Percentiles rank a stretch among this genome's conserved stretches.
Evolutionary conservation across 2,329 filamentous ascomycete genomes (phyloP).

Genomic region (Neodidymelliopsis sp.): DNA sequence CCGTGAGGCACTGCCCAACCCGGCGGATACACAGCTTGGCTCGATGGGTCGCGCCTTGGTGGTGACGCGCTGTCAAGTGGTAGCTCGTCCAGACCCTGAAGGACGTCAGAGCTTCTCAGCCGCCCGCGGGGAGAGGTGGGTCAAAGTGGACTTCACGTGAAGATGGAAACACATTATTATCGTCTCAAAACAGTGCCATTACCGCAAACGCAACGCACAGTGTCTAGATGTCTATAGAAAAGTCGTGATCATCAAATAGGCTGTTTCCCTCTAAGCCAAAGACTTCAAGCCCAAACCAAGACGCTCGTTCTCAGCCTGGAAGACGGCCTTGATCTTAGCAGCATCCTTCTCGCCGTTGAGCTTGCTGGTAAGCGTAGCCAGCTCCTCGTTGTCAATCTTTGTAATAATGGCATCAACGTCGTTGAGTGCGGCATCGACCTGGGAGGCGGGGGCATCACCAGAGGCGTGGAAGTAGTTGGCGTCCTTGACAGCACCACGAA

Average conservation of each 20-base stretch:
- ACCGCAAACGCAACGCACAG: constrained; percentile 8
- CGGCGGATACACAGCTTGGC: constrained; percentile 34
- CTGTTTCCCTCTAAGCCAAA: constrained; percentile 46
- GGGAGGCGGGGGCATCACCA: constrained; percentile 73
- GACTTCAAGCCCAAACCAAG: constrained; percentile 79
- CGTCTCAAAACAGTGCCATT: neutral
- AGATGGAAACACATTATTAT: neutral
- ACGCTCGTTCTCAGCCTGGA: constrained; percentile 77
- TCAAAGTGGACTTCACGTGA: constrained; percentile 9
- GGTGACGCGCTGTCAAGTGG: neutral
- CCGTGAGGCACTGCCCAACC: constrained; percentile 22
- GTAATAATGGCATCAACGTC: constrained; percentile 87
- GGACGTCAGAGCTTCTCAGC: constrained; percentile 11
- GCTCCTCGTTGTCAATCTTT: constrained; percentile 90
- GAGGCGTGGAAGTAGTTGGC: constrained; percentile 88
- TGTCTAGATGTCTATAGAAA: constrained; percentile 31
- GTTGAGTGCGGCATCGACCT: constrained; percentile 82
- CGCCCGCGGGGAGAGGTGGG: constrained; percentile 6
- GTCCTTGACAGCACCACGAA: constrained; percentile 93
- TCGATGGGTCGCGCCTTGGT: constrained; percentile 17
- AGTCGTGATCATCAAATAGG: constrained; percentile 7
- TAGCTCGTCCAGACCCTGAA: constrained; percentile 9
- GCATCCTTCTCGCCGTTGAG: constrained; percentile 79
- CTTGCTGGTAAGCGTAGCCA: constrained; percentile 82
- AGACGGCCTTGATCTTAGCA: constrained; percentile 84